Evolutionary conservation across 2,329 filamentous ascomycete genomes (phyloP).

Genomic region (Sclerotinia minor): DNA sequence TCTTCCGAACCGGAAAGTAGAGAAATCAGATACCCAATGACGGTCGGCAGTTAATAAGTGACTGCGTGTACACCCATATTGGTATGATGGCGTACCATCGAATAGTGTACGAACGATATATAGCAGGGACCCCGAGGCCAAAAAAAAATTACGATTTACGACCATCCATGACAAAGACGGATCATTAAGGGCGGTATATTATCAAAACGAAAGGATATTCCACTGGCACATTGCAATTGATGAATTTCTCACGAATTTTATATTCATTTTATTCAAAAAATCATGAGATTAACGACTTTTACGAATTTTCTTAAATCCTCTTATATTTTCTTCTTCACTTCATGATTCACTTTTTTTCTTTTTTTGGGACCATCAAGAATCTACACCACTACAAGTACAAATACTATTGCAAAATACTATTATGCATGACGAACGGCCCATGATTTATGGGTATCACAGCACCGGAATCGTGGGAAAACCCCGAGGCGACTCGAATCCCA

Average conservation of each 20-base stretch:
- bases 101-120: constrained; percentile 6
- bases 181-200: constrained; percentile 10
- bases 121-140: constrained; percentile 14
- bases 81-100: neutral
- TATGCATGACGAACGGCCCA: constrained; percentile 28
- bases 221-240: constrained; percentile 8
- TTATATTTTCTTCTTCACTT: constrained; percentile 14
- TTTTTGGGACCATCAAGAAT: neutral
- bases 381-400: neutral
- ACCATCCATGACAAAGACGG: constrained; percentile 19
- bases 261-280: constrained; percentile 17
- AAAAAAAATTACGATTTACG: constrained; percentile 24
- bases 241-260: constrained; percentile 16
- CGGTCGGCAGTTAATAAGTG: constrained; percentile 36
- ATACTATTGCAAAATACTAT: constrained; percentile 31
- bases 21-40: constrained; percentile 31
- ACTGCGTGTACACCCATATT: constrained; percentile 29
- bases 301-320: constrained; percentile 20
- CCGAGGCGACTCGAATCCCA: constrained; percentile 40
- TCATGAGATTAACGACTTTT: constrained; percentile 24
- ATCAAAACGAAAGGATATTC: constrained; percentile 12
- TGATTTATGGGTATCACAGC: constrained; percentile 39
- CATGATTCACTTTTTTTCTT: neutral
- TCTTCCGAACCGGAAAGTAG: constrained; percentile 39
- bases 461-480: constrained; percentile 37